Evolutionary conservation across 2,329 filamentous ascomycete genomes (phyloP), one percentile per base, ranked within the genome.

Genomic region (Claviceps sp.): DNA sequence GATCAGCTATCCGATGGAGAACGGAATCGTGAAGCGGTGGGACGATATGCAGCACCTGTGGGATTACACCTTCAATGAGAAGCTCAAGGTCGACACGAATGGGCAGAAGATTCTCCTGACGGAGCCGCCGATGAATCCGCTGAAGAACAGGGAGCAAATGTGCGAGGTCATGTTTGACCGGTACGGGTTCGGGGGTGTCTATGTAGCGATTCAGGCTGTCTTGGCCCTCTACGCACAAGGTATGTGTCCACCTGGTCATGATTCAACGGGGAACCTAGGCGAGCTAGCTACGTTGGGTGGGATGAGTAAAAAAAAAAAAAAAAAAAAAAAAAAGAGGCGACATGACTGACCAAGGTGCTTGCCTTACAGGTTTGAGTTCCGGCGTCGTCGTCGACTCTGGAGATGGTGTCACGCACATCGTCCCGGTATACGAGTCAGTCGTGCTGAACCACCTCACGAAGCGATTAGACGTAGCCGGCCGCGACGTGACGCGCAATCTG

Each of bases 31-130:
- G 60, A 97, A 96, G 80, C 90, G 89, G 66, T 98, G 93, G 93
- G 93, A 98, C 62, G 93, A 98, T 70, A 98, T 98, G 93, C 88
- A 95, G 75, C 91, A 97, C 67, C 83, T 98, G 52, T 98, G 93
- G 93, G 91, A 98, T 73, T 97, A 94, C 70, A 98, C 93, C 24
- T 98, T 98, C 70, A 85, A 81, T 70, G 91, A 98, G 69, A 97
- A 97, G 81, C 87, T 98, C 81, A 82, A 89, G 70, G 76, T 98
- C 60, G 87, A 97, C 67, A 82, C 93, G 2, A 81, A 81, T 22
- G 91, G 89, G 59, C 89, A 90, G 70, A 98, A 98, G 79, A 97
- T 98, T 68, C 80, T 98, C 58, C 79, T 97, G 60, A 97, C 91
- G 47, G 93, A 98, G 72, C 91, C 93, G 38, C 93, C 93, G 16